phyloP scores from a whole-genome alignment of 257 asterid species.

The Scutellaria minor region DNA sequence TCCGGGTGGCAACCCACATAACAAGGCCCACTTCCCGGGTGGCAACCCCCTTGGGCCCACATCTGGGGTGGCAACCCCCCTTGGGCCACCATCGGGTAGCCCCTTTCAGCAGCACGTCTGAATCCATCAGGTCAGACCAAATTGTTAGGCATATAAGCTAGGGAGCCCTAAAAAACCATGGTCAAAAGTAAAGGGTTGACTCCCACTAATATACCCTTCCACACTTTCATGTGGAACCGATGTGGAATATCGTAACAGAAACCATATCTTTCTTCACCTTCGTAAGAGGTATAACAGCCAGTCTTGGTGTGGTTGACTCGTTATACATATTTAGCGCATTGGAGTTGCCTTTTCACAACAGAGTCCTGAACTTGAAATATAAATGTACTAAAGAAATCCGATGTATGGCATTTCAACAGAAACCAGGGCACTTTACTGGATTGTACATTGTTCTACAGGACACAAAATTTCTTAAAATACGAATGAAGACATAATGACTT shows the following conservation, averaged over 20 bases:
- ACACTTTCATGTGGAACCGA: too few relatives aligned
- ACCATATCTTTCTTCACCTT: constrained; percentile 1
- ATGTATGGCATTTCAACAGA: not conserved
- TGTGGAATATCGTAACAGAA: too few relatives aligned
- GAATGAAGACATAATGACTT: not conserved
- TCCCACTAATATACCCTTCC: too few relatives aligned
- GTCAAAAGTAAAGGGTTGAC: too few relatives aligned
- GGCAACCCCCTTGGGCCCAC: too few relatives aligned
- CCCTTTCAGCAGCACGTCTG: too few relatives aligned
- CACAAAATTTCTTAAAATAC: not conserved
- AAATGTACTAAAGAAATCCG: constrained; percentile 10
- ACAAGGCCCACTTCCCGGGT: too few relatives aligned
- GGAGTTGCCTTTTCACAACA: constrained; percentile 19
- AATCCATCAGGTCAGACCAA: too few relatives aligned
- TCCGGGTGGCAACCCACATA: too few relatives aligned
- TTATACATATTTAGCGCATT: constrained; percentile 13
- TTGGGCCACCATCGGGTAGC: too few relatives aligned
- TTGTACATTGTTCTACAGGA: not conserved
- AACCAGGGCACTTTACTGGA: not conserved
- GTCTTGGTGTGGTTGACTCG: not conserved
- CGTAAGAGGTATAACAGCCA: constrained; percentile 18
- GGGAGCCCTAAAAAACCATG: too few relatives aligned
- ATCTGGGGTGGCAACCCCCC: too few relatives aligned
- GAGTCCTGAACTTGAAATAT: constrained; percentile 3
- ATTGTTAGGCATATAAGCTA: not conserved